Percentiles rank a stretch among this genome's conserved stretches.
Evolutionary conservation across 805 yeast genomes (phyloP).

Genomic region (Kluyveromyces aestuarii): DNA sequence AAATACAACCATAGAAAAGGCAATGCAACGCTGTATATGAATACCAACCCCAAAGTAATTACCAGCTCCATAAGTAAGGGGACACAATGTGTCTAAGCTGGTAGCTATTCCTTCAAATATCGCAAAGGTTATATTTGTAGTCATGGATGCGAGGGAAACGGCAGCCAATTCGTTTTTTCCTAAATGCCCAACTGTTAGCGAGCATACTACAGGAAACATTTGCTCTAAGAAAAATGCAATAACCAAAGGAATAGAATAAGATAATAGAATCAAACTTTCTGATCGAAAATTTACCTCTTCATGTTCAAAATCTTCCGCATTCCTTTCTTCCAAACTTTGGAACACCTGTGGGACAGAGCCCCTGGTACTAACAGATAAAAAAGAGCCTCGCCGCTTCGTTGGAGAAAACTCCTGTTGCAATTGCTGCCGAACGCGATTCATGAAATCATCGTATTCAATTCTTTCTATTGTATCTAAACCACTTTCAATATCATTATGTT

Average conservation of each 20-base stretch:
- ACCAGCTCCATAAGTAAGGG: constrained; percentile 81
- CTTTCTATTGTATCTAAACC: constrained; percentile 8
- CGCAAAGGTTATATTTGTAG: constrained; percentile 72
- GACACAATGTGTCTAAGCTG: constrained; percentile 71
- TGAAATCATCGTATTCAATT: constrained; percentile 25
- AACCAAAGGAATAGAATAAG: constrained; percentile 45
- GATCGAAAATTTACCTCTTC: constrained; percentile 30
- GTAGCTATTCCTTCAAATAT: constrained; percentile 77
- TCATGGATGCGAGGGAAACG: constrained; percentile 75
- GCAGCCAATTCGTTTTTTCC: constrained; percentile 79
- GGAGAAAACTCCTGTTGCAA: constrained; percentile 2
- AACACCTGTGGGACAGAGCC: constrained; percentile 27
- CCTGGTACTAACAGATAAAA: constrained; percentile 21
- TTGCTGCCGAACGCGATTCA: constrained; percentile 22
- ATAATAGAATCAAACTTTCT: constrained; percentile 29
- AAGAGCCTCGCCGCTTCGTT: constrained; percentile 10
- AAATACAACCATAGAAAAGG: constrained; percentile 46
- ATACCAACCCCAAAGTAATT: constrained; percentile 59
- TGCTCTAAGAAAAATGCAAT: constrained; percentile 66
- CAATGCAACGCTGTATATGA: constrained; percentile 63
- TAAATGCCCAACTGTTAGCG: constrained; percentile 73
- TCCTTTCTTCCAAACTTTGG: constrained; percentile 16
- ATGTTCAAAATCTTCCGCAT: constrained; percentile 22
- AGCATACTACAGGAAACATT: constrained; percentile 69
- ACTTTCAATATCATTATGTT: constrained; percentile 13